These are phyloP conservation scores for Euphorbia lathyris DNA, from an alignment of 345 rosid genomes.

Conservation along the genomic window DNA sequence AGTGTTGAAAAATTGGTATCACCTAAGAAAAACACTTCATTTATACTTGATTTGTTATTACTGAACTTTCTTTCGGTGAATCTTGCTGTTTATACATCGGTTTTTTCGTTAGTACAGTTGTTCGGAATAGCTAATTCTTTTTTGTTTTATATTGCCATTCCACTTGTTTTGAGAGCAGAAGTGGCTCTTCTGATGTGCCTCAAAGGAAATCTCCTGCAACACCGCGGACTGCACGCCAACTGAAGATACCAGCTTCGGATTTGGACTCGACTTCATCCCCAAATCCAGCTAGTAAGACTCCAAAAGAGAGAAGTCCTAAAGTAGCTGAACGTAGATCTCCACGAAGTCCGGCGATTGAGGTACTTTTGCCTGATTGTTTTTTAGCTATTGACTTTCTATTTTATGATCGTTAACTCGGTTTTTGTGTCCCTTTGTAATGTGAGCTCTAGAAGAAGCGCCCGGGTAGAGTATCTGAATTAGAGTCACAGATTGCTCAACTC, in stretches of 20 bases:
- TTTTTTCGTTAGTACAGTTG: constrained; percentile 2
- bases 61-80: not conserved
- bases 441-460: constrained; percentile 58
- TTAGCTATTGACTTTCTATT: not conserved
- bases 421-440: constrained; percentile 15
- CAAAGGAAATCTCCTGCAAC: constrained; percentile 69
- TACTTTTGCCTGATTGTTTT: constrained; percentile 22
- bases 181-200: constrained; percentile 56
- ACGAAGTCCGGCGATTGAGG: constrained; percentile 66
- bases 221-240: constrained; percentile 61
- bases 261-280: constrained; percentile 53
- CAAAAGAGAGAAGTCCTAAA: constrained; percentile 71
- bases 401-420: constrained; percentile 7
- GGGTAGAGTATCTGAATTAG: constrained; percentile 52
- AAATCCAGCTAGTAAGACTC: constrained; percentile 46
- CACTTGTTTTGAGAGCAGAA: constrained; percentile 35
- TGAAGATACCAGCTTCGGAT: constrained; percentile 49
- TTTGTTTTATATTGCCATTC: constrained; percentile 9
- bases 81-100: not conserved
- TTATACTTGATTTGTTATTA: not conserved
- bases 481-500: constrained; percentile 64
- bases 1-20: constrained; percentile 14
- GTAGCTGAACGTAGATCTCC: constrained; percentile 72
- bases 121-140: not conserved
- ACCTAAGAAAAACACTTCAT: not conserved